phyloP scores from a whole-genome alignment of 2,329 filamentous ascomycete species.

The Hymenoscyphus occultus region DNA sequence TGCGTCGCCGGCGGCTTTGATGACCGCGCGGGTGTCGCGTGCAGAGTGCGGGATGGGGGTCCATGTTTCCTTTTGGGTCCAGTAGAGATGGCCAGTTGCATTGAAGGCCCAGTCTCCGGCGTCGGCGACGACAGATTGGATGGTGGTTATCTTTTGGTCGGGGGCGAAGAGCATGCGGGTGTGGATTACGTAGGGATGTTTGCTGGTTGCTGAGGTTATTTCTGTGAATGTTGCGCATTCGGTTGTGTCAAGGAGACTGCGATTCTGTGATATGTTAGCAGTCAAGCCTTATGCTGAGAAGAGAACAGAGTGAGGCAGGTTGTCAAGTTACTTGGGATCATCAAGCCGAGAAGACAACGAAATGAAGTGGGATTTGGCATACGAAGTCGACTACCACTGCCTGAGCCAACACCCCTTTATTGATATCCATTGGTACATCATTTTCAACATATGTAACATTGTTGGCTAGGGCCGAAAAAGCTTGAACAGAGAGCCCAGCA shows the following conservation, averaged over 20 bases:
- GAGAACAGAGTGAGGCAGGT: no score
- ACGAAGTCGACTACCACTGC: slow-evolving; percentile 16
- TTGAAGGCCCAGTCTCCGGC: slow-evolving; percentile 23
- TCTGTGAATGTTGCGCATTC: slow-evolving; percentile 21
- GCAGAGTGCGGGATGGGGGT: slow-evolving; percentile 13
- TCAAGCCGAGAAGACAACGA: no score
- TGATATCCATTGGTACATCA: slow-evolving; percentile 11
- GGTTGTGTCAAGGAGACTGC: slow-evolving; percentile 18
- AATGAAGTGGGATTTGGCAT: no score
- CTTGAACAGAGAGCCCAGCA: slow-evolving; percentile 5
- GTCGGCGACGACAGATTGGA: slow-evolving; percentile 13
- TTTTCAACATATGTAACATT: slow-evolving; percentile 20
- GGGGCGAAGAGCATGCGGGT: slow-evolving; percentile 16
- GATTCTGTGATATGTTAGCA: not conserved
- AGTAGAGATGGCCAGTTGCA: slow-evolving; percentile 16
- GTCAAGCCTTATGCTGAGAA: no score
- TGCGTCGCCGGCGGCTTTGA: slow-evolving; percentile 18
- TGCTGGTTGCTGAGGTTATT: slow-evolving; percentile 11
- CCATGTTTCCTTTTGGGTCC: slow-evolving; percentile 16
- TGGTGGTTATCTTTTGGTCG: slow-evolving; percentile 12
- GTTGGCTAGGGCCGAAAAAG: slow-evolving; percentile 6
- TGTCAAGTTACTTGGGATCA: no score
- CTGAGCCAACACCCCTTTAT: slow-evolving; percentile 10
- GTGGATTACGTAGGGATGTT: slow-evolving; percentile 19
- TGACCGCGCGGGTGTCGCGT: slow-evolving; percentile 14